Evolutionary conservation across 257 asterid species (phyloP).

Genomic region (Solanum ossicruentum): DNA sequence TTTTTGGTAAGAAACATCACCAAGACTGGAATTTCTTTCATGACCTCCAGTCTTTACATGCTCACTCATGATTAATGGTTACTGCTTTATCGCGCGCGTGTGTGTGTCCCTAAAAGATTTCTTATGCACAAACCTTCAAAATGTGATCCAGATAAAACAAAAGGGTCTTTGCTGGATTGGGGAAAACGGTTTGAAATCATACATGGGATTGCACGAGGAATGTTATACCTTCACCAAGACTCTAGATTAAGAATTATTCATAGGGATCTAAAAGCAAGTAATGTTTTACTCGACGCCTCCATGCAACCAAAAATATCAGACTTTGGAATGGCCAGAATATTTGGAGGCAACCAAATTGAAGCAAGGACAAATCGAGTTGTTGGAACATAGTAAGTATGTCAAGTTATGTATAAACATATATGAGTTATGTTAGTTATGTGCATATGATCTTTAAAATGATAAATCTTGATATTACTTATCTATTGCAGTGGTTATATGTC

Average conservation of each 20-base stretch:
- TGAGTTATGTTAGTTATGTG: not conserved
- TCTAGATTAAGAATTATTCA: conserved; percentile 24
- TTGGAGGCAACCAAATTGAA: conserved; percentile 13
- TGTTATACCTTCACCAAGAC: conserved; percentile 21
- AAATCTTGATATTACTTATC: not conserved
- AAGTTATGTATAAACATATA: not conserved
- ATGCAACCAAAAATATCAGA: conserved; percentile 33
- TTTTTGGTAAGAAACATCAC: conserved; percentile 11
- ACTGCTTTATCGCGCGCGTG: not conserved
- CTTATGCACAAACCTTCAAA: not conserved
- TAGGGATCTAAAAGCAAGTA: conserved; percentile 28
- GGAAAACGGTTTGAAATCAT: conserved; percentile 12
- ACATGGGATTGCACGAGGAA: conserved; percentile 19
- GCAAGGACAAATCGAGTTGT: conserved; percentile 21
- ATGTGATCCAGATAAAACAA: conserved; percentile 5
- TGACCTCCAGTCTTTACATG: not conserved
- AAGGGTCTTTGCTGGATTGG: conserved; percentile 11
- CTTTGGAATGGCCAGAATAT: conserved; percentile 28
- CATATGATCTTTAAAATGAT: not conserved
- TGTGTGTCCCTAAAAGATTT: not conserved
- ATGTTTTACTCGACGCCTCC: conserved; percentile 10
- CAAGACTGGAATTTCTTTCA: not conserved
- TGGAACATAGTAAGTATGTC: conserved; percentile 21
- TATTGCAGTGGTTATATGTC: conserved; percentile 32
- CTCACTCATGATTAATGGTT: not conserved